A percentile compares a stretch with the other conserved stretches of the same genome.
phyloP scores from a whole-genome alignment of 345 rosid genomes.

The Noccaea bulbosa region DNA sequence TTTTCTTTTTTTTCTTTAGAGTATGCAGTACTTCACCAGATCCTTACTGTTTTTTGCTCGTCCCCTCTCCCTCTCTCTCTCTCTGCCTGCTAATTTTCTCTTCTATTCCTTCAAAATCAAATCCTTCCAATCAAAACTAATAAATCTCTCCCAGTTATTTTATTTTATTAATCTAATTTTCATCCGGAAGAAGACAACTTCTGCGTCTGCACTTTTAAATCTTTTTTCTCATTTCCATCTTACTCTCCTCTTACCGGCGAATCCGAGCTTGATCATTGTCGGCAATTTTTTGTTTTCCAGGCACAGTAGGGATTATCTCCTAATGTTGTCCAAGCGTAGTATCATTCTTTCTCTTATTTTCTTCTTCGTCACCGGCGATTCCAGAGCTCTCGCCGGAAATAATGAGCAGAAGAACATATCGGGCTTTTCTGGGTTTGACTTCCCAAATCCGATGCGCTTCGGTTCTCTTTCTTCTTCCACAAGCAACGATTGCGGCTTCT shows the following conservation, averaged over 20 bases:
- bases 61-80: not conserved
- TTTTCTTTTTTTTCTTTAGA: not conserved
- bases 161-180: slow-evolving; percentile 3
- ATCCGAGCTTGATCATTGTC: slow-evolving; percentile 12
- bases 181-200: slow-evolving; percentile 29
- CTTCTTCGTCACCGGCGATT: slow-evolving; percentile 48
- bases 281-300: not conserved
- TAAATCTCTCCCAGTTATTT: not conserved
- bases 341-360: slow-evolving; percentile 44
- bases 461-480: slow-evolving; percentile 73
- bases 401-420: slow-evolving; percentile 55
- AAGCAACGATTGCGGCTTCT: slow-evolving; percentile 57
- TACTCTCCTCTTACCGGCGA: not conserved
- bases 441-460: slow-evolving; percentile 69
- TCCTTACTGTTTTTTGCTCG: slow-evolving; percentile 24
- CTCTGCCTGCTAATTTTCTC: not conserved
- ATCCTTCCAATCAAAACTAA: not conserved
- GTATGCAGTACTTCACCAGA: slow-evolving; percentile 28
- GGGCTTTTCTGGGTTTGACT: slow-evolving; percentile 61
- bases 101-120: not conserved
- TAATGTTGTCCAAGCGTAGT: slow-evolving; percentile 56
- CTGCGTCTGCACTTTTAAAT: slow-evolving; percentile 30
- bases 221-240: not conserved
- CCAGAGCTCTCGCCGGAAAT: slow-evolving; percentile 45
- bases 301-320: not conserved